phyloP scores from a whole-genome alignment of 2,329 filamentous ascomycete genomes.

The Chaetomium sp. region DNA sequence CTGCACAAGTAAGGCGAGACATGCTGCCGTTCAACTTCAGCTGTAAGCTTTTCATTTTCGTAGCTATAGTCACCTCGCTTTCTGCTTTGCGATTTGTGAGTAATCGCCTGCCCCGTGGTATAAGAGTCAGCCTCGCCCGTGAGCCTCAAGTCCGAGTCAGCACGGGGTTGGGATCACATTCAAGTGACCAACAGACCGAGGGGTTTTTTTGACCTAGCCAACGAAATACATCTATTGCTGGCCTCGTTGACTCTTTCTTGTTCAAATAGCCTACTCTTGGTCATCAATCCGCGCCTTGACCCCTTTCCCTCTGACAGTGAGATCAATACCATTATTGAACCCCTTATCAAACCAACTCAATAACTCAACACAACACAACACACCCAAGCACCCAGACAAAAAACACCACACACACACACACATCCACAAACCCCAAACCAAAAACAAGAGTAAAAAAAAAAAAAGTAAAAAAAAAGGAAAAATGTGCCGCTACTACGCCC shows the following conservation, averaged over 20 bases:
- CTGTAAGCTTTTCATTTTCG: neutral
- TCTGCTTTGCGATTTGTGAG: slow-evolving; percentile 5
- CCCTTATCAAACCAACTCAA: neutral
- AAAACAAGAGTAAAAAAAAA: neutral
- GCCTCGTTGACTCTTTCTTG: neutral
- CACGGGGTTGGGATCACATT: neutral
- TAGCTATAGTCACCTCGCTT: neutral
- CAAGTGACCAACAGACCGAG: neutral
- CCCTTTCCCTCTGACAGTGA: neutral
- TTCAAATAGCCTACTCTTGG: neutral
- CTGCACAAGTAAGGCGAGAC: slow-evolving; percentile 25
- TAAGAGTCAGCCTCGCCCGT: slow-evolving; percentile 7
- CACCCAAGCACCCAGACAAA: neutral
- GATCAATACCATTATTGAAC: neutral
- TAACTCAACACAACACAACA: neutral
- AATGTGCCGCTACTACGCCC: slow-evolving; percentile 47
- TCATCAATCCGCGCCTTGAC: neutral
- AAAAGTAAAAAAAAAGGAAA: slow-evolving; percentile 7
- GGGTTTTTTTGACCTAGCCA: neutral
- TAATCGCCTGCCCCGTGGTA: slow-evolving; percentile 13
- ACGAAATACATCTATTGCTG: neutral
- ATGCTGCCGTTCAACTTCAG: slow-evolving; percentile 24
- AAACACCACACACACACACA: no score
- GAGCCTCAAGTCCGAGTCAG: slow-evolving; percentile 10
- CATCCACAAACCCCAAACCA: neutral